Evolutionary conservation across 1,284 basidiomycete genomes (phyloP).

Genomic region (Rugosomyces carneus): DNA sequence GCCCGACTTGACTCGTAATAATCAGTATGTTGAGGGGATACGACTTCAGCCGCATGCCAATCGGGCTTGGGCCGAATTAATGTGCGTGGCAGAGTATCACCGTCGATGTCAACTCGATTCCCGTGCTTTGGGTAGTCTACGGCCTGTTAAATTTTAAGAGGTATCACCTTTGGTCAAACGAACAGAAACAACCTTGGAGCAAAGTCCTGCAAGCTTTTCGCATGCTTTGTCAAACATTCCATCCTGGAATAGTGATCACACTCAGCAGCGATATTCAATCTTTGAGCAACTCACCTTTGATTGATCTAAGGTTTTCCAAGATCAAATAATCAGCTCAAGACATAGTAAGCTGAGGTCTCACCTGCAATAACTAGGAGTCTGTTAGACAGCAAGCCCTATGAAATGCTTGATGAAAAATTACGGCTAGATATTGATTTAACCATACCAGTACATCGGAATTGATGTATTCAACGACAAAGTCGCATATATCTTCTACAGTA

Average conservation of each 20-base stretch:
- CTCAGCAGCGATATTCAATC: not conserved
- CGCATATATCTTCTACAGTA: conserved; percentile 68
- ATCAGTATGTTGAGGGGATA: conserved; percentile 48
- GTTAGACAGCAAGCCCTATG: conserved; percentile 60
- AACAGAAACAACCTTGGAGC: conserved; percentile 36
- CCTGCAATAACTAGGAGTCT: conserved; percentile 71
- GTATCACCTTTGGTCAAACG: not conserved
- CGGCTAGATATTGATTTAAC: not conserved
- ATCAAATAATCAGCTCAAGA: not conserved
- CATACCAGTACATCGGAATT: conserved; percentile 70
- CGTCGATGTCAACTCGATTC: conserved; percentile 49
- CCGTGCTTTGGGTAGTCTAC: conserved; percentile 71
- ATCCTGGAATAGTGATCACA: conserved; percentile 31
- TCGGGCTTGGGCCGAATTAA: conserved; percentile 68
- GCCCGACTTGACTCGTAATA: conserved; percentile 67
- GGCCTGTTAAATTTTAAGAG: conserved; percentile 17
- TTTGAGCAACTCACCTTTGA: conserved; percentile 9
- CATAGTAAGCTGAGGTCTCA: conserved; percentile 21
- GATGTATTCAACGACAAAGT: conserved; percentile 82
- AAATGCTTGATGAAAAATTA: not conserved
- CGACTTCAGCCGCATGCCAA: conserved; percentile 67
- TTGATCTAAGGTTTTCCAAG: conserved; percentile 7
- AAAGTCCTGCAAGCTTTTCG: conserved; percentile 57
- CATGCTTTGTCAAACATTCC: conserved; percentile 66
- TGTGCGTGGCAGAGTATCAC: conserved; percentile 34